Evolutionary conservation across 129 eudicot genomes (phyloP).

Genomic region (Silybum marianum): DNA sequence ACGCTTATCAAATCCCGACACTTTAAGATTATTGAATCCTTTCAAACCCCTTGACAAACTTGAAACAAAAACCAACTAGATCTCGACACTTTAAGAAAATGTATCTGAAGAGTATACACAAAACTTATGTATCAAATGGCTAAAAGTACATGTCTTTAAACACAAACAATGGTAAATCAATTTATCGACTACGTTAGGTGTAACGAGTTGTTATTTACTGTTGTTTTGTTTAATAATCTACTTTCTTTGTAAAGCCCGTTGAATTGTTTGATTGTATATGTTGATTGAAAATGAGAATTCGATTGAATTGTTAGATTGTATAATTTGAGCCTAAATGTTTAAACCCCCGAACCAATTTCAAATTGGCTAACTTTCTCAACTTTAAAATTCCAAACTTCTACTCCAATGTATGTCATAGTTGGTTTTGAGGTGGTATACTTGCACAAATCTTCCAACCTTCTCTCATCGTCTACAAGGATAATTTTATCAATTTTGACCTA

Average conservation of each 20-base stretch:
- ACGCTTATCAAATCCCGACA: constrained; percentile 17
- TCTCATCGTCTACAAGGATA: not conserved
- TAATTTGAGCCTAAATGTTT: not conserved
- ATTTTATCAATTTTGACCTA: not conserved
- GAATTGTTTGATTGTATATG: not conserved
- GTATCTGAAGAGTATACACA: not conserved
- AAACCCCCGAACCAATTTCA: not conserved
- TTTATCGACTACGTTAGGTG: not conserved
- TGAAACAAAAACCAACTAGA: not conserved
- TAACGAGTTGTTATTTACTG: not conserved
- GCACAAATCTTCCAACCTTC: not conserved
- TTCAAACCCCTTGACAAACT: constrained; percentile 6
- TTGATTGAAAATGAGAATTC: not conserved
- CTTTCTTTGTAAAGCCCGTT: not conserved
- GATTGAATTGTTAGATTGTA: too few relatives aligned
- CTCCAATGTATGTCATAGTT: too few relatives aligned
- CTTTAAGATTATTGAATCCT: not conserved
- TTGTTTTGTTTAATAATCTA: not conserved
- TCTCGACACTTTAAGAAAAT: not conserved
- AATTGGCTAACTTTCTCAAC: not conserved
- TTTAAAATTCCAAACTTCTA: not conserved
- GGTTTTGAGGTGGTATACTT: not conserved
- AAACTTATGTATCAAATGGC: not conserved
- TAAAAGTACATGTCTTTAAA: not conserved
- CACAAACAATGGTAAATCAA: not conserved